These are phyloP conservation scores for Beauveria sp. DNA, from an alignment of 2,329 filamentous ascomycete species.

Conservation along the genomic window DNA sequence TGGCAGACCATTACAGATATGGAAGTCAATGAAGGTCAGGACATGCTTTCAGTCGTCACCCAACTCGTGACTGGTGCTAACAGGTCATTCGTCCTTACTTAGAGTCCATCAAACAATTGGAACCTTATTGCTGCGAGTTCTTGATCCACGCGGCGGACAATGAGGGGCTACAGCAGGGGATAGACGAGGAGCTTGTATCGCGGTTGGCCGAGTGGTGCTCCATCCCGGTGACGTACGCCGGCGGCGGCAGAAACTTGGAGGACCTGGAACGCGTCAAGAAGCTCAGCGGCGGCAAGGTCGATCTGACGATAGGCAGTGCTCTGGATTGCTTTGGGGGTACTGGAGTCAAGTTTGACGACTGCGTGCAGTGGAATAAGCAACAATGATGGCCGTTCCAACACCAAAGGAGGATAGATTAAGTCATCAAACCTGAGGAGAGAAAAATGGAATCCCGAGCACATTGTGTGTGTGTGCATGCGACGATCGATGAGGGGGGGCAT, in stretches of 20 bases:
- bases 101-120: slow-evolving; percentile 75
- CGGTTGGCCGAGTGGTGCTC: slow-evolving; percentile 76
- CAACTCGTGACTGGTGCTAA: background rate
- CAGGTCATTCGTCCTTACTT: background rate
- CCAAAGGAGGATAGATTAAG: background rate
- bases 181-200: slow-evolving; percentile 77
- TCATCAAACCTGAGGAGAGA: background rate
- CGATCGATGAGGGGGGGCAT: background rate
- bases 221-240: slow-evolving; percentile 93
- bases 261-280: slow-evolving; percentile 77
- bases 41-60: background rate
- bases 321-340: slow-evolving; percentile 90
- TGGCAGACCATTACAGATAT: slow-evolving; percentile 98
- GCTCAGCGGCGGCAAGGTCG: slow-evolving; percentile 73
- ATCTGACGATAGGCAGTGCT: slow-evolving; percentile 93
- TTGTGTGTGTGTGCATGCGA: background rate
- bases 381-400: slow-evolving; percentile 15
- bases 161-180: slow-evolving; percentile 84
- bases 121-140: slow-evolving; percentile 93
- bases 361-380: slow-evolving; percentile 73
- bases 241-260: slow-evolving; percentile 74
- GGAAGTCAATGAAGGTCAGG: slow-evolving; percentile 76
- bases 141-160: slow-evolving; percentile 96
- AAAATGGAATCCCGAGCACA: background rate
- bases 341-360: slow-evolving; percentile 82